Conservation (phyloP, 2,329 filamentous ascomycete species). For the Alternaria burnsii region DNA sequence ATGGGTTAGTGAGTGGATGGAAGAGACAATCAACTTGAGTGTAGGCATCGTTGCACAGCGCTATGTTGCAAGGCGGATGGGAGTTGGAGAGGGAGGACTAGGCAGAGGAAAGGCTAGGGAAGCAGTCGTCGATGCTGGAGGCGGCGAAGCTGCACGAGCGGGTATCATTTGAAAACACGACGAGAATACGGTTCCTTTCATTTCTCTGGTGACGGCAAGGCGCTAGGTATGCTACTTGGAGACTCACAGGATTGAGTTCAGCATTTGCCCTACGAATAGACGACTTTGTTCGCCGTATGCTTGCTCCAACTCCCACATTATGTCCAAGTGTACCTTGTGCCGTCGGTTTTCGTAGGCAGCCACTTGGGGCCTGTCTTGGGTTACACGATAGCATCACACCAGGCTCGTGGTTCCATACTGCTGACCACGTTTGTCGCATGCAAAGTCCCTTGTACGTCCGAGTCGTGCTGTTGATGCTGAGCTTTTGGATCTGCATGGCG, state of each 20-base stretch:
- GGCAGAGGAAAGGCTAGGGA: constrained; percentile 66
- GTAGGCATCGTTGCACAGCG: constrained; percentile 90
- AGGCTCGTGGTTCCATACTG: not conserved
- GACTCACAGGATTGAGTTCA: constrained; percentile 4
- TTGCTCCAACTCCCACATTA: not conserved
- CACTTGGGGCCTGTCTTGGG: not conserved
- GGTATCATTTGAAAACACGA: constrained; percentile 42
- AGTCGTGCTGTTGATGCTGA: not conserved
- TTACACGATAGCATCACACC: not conserved
- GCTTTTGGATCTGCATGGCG: not conserved
- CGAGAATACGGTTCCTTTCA: constrained; percentile 1
- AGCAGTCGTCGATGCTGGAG: constrained; percentile 64
- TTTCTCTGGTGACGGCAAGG: constrained; percentile 9
- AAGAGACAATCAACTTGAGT: constrained; percentile 80
- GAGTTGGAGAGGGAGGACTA: constrained; percentile 82
- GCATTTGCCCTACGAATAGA: constrained; percentile 8
- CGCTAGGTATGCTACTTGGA: constrained; percentile 1
- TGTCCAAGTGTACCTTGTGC: not conserved
- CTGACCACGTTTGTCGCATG: not conserved
- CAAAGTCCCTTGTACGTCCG: not conserved
- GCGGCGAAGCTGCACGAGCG: constrained; percentile 68
- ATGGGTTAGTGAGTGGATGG: constrained; percentile 97
- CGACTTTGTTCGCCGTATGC: not conserved
- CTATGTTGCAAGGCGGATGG: constrained; percentile 95
- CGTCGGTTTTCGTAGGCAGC: not conserved